phyloP scores from a whole-genome alignment of 805 yeast genomes.

The Lipomyces sp. region DNA sequence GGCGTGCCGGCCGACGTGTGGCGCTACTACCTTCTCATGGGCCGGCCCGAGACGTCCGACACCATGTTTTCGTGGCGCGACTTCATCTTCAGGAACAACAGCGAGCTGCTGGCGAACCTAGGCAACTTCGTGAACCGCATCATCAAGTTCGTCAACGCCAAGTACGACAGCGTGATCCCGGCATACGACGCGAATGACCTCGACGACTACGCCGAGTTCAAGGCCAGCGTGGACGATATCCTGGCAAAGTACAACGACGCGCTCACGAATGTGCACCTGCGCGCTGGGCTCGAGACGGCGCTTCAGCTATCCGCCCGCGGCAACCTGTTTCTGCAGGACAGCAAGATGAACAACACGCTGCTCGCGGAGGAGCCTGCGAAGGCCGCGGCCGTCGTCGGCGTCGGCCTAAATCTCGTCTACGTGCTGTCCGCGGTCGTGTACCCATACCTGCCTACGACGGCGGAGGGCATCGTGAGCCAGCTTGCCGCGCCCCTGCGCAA shows the following conservation, averaged over 20 bases:
- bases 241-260: constrained; percentile 60
- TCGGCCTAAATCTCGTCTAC: constrained; percentile 84
- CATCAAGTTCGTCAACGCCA: constrained; percentile 83
- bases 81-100: constrained; percentile 84
- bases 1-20: constrained; percentile 91
- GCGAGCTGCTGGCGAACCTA: constrained; percentile 88
- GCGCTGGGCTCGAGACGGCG: constrained; percentile 87
- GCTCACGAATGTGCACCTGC: constrained; percentile 74
- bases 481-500: constrained; percentile 76
- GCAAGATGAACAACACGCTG: constrained; percentile 85
- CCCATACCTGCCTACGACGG: constrained; percentile 89
- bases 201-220: constrained; percentile 39
- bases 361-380: constrained; percentile 71
- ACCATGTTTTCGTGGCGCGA: constrained; percentile 97
- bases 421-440: constrained; percentile 74
- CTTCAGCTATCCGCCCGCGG: constrained; percentile 92
- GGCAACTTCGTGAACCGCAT: constrained; percentile 96
- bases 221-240: constrained; percentile 59
- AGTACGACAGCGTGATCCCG: constrained; percentile 89
- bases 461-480: constrained; percentile 66
- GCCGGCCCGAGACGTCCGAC: constrained; percentile 94
- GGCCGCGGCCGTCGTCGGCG: constrained; percentile 88
- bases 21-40: constrained; percentile 91
- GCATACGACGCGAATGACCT: constrained; percentile 53
- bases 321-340: constrained; percentile 92